Percentiles rank a stretch among this genome's conserved stretches.
Conservation (phyloP, 2,329 filamentous ascomycete genomes). For the Alternaria arborescens region DNA sequence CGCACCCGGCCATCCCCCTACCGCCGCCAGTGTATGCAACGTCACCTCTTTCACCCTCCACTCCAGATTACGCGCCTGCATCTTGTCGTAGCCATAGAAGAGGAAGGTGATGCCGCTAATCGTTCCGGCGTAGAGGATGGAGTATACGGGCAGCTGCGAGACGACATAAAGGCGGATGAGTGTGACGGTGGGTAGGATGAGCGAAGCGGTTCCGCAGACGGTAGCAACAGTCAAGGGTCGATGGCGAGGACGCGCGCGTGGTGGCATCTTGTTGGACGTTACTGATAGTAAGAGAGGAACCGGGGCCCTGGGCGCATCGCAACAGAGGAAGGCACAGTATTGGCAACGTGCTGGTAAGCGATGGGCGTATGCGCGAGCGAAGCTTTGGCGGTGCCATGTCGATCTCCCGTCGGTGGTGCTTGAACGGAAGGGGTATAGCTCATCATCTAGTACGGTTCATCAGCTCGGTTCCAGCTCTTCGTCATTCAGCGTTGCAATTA, state of each 20-base stretch:
- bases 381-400: conserved; percentile 11
- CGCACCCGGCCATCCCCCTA: conserved; percentile 49
- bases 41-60: conserved; percentile 47
- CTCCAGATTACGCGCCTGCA: conserved; percentile 42
- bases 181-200: conserved; percentile 66
- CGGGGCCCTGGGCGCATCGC: background rate
- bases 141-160: conserved; percentile 24
- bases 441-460: background rate
- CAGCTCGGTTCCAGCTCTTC: background rate
- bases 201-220: conserved; percentile 29
- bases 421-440: conserved; percentile 8
- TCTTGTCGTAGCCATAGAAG: conserved; percentile 48
- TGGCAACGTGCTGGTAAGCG: background rate
- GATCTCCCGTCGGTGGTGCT: conserved; percentile 19
- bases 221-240: conserved; percentile 41
- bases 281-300: background rate
- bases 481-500: background rate
- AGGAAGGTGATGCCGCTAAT: conserved; percentile 40
- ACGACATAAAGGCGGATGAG: conserved; percentile 49
- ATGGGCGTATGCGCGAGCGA: conserved; percentile 1
- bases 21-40: conserved; percentile 38
- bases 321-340: background rate
- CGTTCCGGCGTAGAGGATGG: conserved; percentile 26
- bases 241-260: conserved; percentile 24
- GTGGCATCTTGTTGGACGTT: conserved; percentile 12